phyloP scores from a whole-genome alignment of 2,329 filamentous ascomycete species.

The Beauveria asiatica region DNA sequence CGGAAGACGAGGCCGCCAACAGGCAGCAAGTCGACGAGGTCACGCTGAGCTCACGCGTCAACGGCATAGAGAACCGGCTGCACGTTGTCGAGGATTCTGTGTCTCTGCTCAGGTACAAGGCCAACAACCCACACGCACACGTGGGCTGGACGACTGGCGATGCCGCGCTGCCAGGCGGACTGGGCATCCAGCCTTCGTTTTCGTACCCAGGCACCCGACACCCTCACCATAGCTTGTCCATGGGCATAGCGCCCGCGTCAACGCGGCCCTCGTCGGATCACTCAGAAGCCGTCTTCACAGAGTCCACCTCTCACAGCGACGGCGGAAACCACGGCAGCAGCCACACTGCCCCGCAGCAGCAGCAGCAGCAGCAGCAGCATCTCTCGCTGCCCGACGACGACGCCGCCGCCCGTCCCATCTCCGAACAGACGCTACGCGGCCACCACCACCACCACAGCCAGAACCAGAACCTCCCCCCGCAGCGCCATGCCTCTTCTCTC shows the following conservation, averaged over 20 bases:
- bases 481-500: constrained; percentile 24
- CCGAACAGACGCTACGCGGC: constrained; percentile 13
- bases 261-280: background rate
- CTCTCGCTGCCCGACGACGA: too few relatives aligned
- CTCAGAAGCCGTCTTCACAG: background rate
- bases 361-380: too few relatives aligned
- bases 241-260: constrained; percentile 3
- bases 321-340: background rate
- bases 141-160: constrained; percentile 1
- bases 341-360: background rate
- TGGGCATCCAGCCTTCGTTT: background rate
- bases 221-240: constrained; percentile 2
- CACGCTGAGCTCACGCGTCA: background rate
- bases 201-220: background rate
- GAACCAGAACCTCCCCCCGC: constrained; percentile 18
- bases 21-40: background rate
- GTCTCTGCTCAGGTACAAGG: constrained; percentile 1
- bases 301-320: background rate
- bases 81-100: constrained; percentile 3
- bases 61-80: constrained; percentile 6
- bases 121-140: background rate
- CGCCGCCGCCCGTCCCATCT: constrained; percentile 27
- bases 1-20: background rate
- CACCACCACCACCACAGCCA: background rate
- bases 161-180: background rate